These are phyloP conservation scores for Dimargaris cristalligena DNA, from an alignment of 192 early-diverging fungal species.

Conservation along the genomic window DNA sequence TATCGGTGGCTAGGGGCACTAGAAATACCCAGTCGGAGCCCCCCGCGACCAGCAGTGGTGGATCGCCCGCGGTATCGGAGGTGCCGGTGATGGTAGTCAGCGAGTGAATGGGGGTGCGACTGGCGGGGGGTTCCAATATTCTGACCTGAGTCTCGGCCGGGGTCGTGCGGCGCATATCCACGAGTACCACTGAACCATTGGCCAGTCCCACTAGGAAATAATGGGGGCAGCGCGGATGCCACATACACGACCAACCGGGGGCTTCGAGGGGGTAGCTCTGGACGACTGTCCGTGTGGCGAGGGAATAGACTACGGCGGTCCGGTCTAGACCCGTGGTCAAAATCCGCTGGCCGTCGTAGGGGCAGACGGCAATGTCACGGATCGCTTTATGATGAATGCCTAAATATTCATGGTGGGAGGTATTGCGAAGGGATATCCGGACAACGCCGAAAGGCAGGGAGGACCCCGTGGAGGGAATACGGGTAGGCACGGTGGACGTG, in stretches of 20 bases:
- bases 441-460: background rate
- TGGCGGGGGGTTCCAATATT: background rate
- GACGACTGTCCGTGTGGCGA: background rate
- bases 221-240: background rate
- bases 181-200: slow-evolving; percentile 1
- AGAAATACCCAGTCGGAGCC: background rate
- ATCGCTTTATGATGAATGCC: background rate
- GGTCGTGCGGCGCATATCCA: background rate
- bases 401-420: background rate
- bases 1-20: background rate
- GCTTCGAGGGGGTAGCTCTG: background rate
- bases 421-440: background rate
- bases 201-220: background rate
- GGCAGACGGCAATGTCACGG: slow-evolving; percentile 2
- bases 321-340: background rate
- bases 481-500: background rate
- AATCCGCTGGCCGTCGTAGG: background rate
- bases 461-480: background rate
- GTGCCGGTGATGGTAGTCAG: background rate
- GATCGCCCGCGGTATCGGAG: background rate
- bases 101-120: slow-evolving; percentile 1
- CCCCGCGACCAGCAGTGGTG: background rate
- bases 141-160: background rate
- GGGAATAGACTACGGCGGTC: background rate
- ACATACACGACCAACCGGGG: slow-evolving; percentile 6